phyloP scores from a whole-genome alignment of 139 green algal species.

The Pycnococcus provasolii region DNA sequence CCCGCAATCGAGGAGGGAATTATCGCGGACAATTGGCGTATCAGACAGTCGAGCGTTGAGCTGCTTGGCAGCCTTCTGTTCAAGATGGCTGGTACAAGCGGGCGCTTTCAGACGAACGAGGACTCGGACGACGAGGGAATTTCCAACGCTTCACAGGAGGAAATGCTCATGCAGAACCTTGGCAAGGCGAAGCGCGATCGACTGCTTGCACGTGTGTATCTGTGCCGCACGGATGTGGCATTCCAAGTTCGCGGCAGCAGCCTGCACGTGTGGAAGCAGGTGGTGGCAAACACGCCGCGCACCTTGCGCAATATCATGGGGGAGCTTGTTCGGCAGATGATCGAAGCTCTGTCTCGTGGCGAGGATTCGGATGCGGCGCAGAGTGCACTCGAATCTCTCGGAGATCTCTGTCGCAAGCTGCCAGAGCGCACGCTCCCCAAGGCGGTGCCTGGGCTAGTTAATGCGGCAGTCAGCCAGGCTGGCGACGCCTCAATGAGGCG shows the following conservation, averaged over 20 bases:
- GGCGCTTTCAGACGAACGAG: constrained; percentile 19
- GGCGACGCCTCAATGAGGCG: constrained; percentile 75
- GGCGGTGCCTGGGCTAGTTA: constrained; percentile 81
- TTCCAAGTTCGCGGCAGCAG: constrained; percentile 62
- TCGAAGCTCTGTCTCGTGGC: constrained; percentile 26
- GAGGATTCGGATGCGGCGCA: no score
- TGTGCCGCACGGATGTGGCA: constrained; percentile 44
- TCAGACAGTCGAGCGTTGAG: constrained; percentile 82
- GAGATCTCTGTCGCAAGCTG: no score
- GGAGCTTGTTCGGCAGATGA: constrained; percentile 41
- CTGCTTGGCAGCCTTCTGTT: constrained; percentile 93
- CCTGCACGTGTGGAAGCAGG: constrained; percentile 91
- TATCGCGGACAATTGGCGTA: constrained; percentile 79
- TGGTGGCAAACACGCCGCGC: constrained; percentile 90
- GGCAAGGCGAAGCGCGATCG: constrained; percentile 54
- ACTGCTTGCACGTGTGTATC: constrained; percentile 77
- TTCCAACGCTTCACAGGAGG: constrained; percentile 66
- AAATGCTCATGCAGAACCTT: constrained; percentile 63
- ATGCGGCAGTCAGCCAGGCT: constrained; percentile 84
- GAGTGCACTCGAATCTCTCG: no score
- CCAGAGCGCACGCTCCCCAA: neutral
- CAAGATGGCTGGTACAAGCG: constrained; percentile 72
- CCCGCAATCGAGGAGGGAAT: constrained; percentile 84
- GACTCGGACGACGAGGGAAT: constrained; percentile 84
- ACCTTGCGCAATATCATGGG: constrained; percentile 82